Base-by-base conservation (phyloP, 1,284 basidiomycete genomes). In the Rhodotorula glutinis region DNA sequence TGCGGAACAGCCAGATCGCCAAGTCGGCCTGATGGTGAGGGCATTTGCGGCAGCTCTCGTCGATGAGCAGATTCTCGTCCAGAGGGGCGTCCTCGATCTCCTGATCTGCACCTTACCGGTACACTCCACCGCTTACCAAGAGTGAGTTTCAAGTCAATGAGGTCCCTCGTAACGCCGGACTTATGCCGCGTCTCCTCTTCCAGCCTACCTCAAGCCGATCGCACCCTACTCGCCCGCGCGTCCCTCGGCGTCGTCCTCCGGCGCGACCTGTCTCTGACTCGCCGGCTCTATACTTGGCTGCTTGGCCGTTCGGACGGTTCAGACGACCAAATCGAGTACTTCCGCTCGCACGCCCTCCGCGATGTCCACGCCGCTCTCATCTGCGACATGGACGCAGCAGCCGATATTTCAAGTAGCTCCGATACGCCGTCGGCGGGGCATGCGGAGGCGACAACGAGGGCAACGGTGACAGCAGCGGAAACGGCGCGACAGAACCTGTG, bases 281-380 rank as follows among this genome's bases (percentile, higher is more conserved):
- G 96, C 61, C 85, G 96, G 25, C 81, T 99, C 38, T 97, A 94
- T 79, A 87, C 88, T 0, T 99, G 96, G 96, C 81, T 98, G 1
- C 81, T 98, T 27, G 92, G 93, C 0, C 78, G 88, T 0, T 87
- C 87, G 49, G 93, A 97, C 66, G 83, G 85, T 65, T 84, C 84
- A 53, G 86, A 90, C 30, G 80, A 81, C 29, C 92, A 94, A 76
- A 81, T 88, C 14, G 82, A 80, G 8, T 91, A 90, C 79, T 82
- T 94, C 75, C 85, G 82, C 66, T 75, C 83, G 41, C 80, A 93
- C 76, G 86, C 86, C 2, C 80, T 96, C 41, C 84, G 85, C 0
- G 80, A 93, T 13, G 81, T 97, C 11, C 81, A 82, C 29, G 79
- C 81, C 9, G 89, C 90, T 0, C 80, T 95, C 51, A 86, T 85